Evolutionary conservation across 148 eudicot genomes (phyloP), one percentile per base, ranked within the genome.

Genomic region (Talinum fruticosum): DNA sequence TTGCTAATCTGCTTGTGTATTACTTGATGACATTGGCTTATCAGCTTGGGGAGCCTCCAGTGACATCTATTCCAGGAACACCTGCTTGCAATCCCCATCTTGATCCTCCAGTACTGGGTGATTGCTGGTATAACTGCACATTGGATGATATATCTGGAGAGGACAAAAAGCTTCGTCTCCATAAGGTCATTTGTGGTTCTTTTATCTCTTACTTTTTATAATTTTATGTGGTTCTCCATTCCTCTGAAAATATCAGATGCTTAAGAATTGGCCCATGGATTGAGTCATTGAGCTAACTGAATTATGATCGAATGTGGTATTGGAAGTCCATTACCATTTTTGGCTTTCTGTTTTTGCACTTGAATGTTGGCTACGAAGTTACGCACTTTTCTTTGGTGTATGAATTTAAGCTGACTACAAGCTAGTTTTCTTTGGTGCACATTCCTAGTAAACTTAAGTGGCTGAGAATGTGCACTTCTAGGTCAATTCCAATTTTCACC

Each of bases 101-200:
- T 71, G 90, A 91, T 85, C 97, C 94, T 74, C 97, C 94, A 8
- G 65, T 93, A 76, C 81, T 84, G 47, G 99, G 92, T 69, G 97
- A 96, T 75, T 96, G 99, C 83, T 96, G 99, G 99, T 96, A 96
- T 84, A 96, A 91, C 78, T 96, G 99, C 83, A 93, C 97, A 37
- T 67, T 82, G 49, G 94, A 91, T 79, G 99, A 96, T 79, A 87
- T 96, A 81, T 91, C 97, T 35, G 90, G 87, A 76, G 88, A 89
- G 82, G 97, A 96, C 87, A 96, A 96, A 81, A 96, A 81, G 84
- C 83, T 24, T 78, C 96, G 99, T 51, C 93, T 96, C 67, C 91
- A 86, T 61, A 93, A 93, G 97, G 99, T 96, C 3, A 1, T 59
- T 33, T 73, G 16, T 76, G 15, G 34, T 68, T 65, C 5, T 32